These are phyloP conservation scores for Bathelium albidoporum DNA, from an alignment of 495 filamentous ascomycete species.

Conservation along the genomic window DNA sequence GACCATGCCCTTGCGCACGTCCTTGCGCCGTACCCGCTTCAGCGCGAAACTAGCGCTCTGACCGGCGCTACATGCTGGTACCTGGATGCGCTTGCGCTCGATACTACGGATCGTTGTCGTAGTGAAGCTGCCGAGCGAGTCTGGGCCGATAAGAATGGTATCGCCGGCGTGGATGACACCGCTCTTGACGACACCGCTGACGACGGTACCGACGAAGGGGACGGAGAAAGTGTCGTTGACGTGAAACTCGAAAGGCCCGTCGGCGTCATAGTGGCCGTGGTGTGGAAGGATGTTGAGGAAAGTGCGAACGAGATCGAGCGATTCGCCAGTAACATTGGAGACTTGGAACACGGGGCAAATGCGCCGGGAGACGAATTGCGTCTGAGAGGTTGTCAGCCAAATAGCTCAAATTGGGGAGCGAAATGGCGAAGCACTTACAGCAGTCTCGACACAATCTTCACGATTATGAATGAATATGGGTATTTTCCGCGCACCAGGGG, in stretches of 20 bases:
- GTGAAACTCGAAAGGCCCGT: slow-evolving; percentile 87
- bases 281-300: slow-evolving; percentile 95
- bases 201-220: slow-evolving; percentile 91
- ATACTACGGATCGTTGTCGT: slow-evolving; percentile 86
- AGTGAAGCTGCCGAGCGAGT: slow-evolving; percentile 83
- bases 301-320: slow-evolving; percentile 67
- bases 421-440: slow-evolving; percentile 34
- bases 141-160: slow-evolving; percentile 78
- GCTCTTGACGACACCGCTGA: slow-evolving; percentile 84
- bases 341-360: slow-evolving; percentile 98
- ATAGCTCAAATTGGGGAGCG: too few species aligned
- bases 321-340: slow-evolving; percentile 90
- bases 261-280: slow-evolving; percentile 82
- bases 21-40: slow-evolving; percentile 74
- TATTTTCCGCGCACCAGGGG: slow-evolving; percentile 86
- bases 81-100: slow-evolving; percentile 86
- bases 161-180: slow-evolving; percentile 87
- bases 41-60: slow-evolving; percentile 90
- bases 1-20: slow-evolving; percentile 98
- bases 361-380: slow-evolving; percentile 88
- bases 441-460: slow-evolving; percentile 88
- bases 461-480: slow-evolving; percentile 93
- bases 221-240: slow-evolving; percentile 99
- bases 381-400: slow-evolving; percentile 26
- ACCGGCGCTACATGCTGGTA: slow-evolving; percentile 80